Conservation (phyloP, 495 filamentous ascomycete species). For the Penicillium simplicissimum region DNA sequence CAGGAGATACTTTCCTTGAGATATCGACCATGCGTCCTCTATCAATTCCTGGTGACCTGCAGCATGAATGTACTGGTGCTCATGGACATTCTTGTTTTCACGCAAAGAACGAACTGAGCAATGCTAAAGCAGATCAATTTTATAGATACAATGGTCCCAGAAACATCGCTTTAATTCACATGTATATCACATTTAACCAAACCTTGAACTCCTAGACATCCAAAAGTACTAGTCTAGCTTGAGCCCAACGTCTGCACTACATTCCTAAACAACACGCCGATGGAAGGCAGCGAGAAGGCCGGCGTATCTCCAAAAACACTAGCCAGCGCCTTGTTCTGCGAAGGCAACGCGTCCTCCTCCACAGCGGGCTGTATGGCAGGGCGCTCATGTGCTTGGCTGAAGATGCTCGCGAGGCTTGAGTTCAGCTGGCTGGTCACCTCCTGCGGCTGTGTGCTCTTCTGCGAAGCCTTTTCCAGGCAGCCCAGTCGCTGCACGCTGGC, state of each 20-base stretch:
- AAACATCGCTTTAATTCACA: conserved; percentile 16
- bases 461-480: conserved; percentile 56
- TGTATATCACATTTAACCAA: conserved; percentile 9
- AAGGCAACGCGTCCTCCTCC: conserved; percentile 48
- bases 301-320: conserved; percentile 73
- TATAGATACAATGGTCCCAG: conserved; percentile 19
- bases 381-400: conserved; percentile 37
- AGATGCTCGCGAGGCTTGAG: conserved; percentile 52
- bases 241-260: conserved; percentile 52
- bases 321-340: conserved; percentile 65
- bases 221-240: conserved; percentile 13
- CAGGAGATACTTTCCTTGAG: no score
- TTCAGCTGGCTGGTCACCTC: conserved; percentile 42
- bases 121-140: background rate
- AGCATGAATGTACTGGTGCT: no score
- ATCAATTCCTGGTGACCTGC: no score
- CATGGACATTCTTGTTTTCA: no score
- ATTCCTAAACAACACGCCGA: conserved; percentile 74
- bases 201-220: background rate
- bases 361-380: conserved; percentile 34
- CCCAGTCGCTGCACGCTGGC: conserved; percentile 50
- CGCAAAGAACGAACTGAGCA: no score
- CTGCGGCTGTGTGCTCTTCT: conserved; percentile 51
- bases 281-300: conserved; percentile 73
- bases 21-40: no score